Evolutionary conservation across 768 basidiomycete genomes (phyloP).

Genomic region (Lactarius akahatsu): DNA sequence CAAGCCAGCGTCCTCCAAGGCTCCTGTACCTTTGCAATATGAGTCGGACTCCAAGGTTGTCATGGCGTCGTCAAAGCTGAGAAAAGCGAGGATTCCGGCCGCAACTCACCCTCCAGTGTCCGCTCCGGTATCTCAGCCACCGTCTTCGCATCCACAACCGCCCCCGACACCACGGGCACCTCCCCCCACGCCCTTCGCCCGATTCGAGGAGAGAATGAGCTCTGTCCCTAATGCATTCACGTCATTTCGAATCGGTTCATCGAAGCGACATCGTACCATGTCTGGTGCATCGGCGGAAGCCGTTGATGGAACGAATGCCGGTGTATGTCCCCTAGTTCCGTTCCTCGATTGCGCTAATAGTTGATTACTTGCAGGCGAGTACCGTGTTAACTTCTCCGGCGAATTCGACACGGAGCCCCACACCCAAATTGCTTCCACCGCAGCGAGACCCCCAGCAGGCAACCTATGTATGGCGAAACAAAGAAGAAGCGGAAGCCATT

Average conservation of each 20-base stretch:
- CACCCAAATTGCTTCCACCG: slow-evolving; percentile 55
- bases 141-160: neutral
- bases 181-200: slow-evolving; percentile 6
- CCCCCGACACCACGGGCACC: slow-evolving; percentile 1
- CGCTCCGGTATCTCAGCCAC: neutral
- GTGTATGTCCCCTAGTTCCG: slow-evolving; percentile 49
- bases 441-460: slow-evolving; percentile 63
- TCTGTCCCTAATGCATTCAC: slow-evolving; percentile 51
- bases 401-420: slow-evolving; percentile 63
- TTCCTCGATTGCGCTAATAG: slow-evolving; percentile 6
- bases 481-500: slow-evolving; percentile 52
- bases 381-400: slow-evolving; percentile 76
- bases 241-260: slow-evolving; percentile 61
- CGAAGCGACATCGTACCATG: slow-evolving; percentile 61
- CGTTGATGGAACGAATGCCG: slow-evolving; percentile 61
- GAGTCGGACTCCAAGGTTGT: slow-evolving; percentile 25
- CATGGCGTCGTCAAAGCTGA: slow-evolving; percentile 16
- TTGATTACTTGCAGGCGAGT: slow-evolving; percentile 46
- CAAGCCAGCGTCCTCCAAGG: slow-evolving; percentile 14
- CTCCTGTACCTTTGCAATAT: slow-evolving; percentile 12
- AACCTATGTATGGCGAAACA: slow-evolving; percentile 68
- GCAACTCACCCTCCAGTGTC: slow-evolving; percentile 2
- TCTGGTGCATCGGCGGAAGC: slow-evolving; percentile 78
- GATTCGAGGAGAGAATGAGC: slow-evolving; percentile 34
- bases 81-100: neutral